These are phyloP conservation scores for Capronia americana DNA, from an alignment of 2,329 filamentous ascomycete genomes.

Conservation along the genomic window DNA sequence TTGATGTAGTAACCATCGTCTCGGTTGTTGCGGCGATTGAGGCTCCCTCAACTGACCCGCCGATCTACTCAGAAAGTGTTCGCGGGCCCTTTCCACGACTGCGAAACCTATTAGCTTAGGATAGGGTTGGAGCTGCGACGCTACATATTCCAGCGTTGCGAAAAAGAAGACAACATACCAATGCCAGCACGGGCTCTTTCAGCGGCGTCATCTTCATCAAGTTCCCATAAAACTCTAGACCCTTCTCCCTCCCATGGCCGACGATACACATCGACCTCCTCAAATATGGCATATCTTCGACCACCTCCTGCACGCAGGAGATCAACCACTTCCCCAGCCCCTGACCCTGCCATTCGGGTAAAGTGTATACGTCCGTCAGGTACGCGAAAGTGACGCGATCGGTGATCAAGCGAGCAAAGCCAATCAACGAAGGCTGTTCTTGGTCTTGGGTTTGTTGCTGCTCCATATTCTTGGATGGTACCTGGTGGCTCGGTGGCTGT, in stretches of 20 bases:
- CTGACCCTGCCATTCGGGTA: conserved; percentile 63
- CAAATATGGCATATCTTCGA: conserved; percentile 64
- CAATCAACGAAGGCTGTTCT: conserved; percentile 50
- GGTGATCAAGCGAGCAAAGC: conserved; percentile 69
- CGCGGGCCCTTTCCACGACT: conserved; percentile 13
- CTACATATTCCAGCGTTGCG: background rate
- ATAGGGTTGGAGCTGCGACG: background rate
- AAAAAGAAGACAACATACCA: background rate
- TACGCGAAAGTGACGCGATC: conserved; percentile 74
- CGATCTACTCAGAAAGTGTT: background rate
- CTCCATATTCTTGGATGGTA: conserved; percentile 39
- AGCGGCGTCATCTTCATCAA: conserved; percentile 24
- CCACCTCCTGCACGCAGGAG: conserved; percentile 63
- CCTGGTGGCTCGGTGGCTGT: conserved; percentile 12
- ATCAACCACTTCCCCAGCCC: conserved; percentile 72
- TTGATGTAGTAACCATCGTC: background rate
- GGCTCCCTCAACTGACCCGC: background rate
- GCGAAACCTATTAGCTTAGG: background rate
- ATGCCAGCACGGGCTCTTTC: background rate
- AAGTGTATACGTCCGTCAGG: conserved; percentile 71
- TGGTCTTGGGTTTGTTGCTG: background rate
- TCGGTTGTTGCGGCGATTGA: background rate
- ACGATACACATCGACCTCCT: conserved; percentile 65
- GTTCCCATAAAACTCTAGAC: conserved; percentile 17
- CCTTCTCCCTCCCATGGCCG: conserved; percentile 30